Conservation (phyloP, 2,329 filamentous ascomycete species). For the Aspergillus sp. region DNA sequence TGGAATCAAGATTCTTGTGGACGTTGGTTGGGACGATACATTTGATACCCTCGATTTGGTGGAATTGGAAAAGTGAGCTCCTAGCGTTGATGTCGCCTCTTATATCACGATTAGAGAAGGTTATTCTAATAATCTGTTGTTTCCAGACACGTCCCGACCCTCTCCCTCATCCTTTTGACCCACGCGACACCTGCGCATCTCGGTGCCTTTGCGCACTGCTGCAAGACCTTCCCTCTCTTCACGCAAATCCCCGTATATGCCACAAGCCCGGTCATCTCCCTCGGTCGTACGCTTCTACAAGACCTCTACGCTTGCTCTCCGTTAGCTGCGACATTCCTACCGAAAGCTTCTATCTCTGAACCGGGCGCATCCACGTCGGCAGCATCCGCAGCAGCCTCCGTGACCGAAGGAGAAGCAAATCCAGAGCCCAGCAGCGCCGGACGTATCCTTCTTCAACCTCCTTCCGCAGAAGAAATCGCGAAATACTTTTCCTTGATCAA, state of each 20-base stretch:
- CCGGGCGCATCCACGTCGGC: constrained; percentile 44
- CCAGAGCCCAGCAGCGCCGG: constrained; percentile 22
- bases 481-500: constrained; percentile 87
- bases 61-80: constrained; percentile 76
- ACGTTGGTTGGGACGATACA: constrained; percentile 90
- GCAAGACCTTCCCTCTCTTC: constrained; percentile 91
- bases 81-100: constrained; percentile 1
- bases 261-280: constrained; percentile 84
- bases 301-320: constrained; percentile 89
- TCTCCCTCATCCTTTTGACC: constrained; percentile 89
- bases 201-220: constrained; percentile 90
- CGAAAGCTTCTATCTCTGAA: constrained; percentile 60
- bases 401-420: constrained; percentile 25
- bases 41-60: constrained; percentile 77
- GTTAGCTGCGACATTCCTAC: constrained; percentile 77
- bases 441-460: constrained; percentile 57
- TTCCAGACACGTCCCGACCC: constrained; percentile 73
- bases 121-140: constrained; percentile 6
- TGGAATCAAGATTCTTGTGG: constrained; percentile 88
- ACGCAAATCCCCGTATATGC: constrained; percentile 90
- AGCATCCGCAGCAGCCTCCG: constrained; percentile 25
- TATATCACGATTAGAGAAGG: constrained; percentile 1
- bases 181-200: constrained; percentile 89
- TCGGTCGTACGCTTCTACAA: constrained; percentile 83
- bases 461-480: constrained; percentile 80